Evolutionary conservation across 306 rosid genomes (phyloP).

Genomic region (Fragaria nilgerrensis): DNA sequence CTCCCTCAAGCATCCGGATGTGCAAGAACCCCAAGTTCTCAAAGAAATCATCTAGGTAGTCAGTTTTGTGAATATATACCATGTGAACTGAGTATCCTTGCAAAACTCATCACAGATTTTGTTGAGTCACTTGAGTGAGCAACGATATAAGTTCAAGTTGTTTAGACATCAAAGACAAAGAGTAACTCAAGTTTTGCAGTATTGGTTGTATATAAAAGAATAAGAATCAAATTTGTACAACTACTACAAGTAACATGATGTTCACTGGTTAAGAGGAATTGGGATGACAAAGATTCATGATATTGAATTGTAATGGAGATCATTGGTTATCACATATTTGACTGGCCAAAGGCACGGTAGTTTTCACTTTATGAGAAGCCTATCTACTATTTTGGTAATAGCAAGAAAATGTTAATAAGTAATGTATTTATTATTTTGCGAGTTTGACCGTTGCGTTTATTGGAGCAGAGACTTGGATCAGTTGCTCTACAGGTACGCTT

Average conservation of each 20-base stretch:
- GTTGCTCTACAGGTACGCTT: slow-evolving; percentile 7
- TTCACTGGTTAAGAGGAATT: slow-evolving; percentile 10
- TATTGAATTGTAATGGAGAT: slow-evolving; percentile 16
- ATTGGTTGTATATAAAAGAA: slow-evolving; percentile 27
- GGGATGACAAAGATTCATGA: slow-evolving; percentile 7
- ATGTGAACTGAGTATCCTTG: slow-evolving; percentile 16
- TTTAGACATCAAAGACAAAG: slow-evolving; percentile 25
- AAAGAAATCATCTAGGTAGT: slow-evolving; percentile 64
- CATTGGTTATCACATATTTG: background rate
- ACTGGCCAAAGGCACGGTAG: background rate
- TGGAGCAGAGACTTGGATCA: background rate
- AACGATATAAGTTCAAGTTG: slow-evolving; percentile 10
- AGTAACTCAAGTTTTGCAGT: slow-evolving; percentile 36
- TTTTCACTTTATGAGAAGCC: background rate
- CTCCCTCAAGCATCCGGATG: slow-evolving; percentile 79
- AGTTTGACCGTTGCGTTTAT: background rate
- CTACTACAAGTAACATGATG: slow-evolving; percentile 12
- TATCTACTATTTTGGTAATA: background rate
- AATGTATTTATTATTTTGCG: background rate
- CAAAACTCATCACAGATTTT: slow-evolving; percentile 10
- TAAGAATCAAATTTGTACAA: slow-evolving; percentile 26
- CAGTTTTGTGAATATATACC: slow-evolving; percentile 23
- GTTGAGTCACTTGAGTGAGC: slow-evolving; percentile 8
- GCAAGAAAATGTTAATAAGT: background rate
- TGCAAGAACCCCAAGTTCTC: slow-evolving; percentile 80